These are phyloP conservation scores for Hemisphaericaspora xylanilytica DNA, from an alignment of 1,139 yeast species.

Conservation along the genomic window DNA sequence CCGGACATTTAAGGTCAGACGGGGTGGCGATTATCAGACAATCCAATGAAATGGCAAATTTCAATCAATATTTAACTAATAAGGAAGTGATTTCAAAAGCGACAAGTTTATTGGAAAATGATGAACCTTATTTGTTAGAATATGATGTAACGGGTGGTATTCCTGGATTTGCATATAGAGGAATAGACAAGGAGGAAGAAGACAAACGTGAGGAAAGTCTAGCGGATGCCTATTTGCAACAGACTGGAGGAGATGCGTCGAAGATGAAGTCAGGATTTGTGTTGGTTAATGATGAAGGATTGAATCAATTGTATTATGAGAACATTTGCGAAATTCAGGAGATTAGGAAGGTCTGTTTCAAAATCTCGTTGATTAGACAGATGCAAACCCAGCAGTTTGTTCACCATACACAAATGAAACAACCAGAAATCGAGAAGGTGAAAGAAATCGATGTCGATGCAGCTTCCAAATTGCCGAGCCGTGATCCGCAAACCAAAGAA, in stretches of 20 bases:
- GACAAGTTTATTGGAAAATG: conserved; percentile 52
- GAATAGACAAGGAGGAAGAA: conserved; percentile 47
- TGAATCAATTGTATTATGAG: conserved; percentile 57
- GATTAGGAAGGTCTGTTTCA: conserved; percentile 82
- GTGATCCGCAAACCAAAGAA: conserved; percentile 54
- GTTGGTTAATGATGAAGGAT: conserved; percentile 48
- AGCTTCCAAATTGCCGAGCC: conserved; percentile 68
- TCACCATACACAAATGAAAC: conserved; percentile 70
- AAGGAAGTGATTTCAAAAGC: conserved; percentile 40
- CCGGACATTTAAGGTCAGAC: conserved; percentile 56
- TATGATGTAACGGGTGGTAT: conserved; percentile 81
- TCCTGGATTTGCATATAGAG: conserved; percentile 62
- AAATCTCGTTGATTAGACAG: conserved; percentile 82
- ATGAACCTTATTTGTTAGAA: conserved; percentile 72
- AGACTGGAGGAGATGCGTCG: conserved; percentile 28
- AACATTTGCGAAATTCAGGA: conserved; percentile 83
- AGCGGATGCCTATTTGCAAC: conserved; percentile 37
- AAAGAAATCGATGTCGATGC: conserved; percentile 75
- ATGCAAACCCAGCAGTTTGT: conserved; percentile 84
- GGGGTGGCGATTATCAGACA: conserved; percentile 67
- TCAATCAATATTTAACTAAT: conserved; percentile 47
- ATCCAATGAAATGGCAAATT: conserved; percentile 58
- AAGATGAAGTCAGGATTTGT: conserved; percentile 30
- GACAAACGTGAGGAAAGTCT: conserved; percentile 49
- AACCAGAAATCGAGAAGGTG: conserved; percentile 63